Evolutionary conservation across 148 eudicot genomes (phyloP), one percentile per base, ranked within the genome.

Genomic region (Rhododendron simsii): DNA sequence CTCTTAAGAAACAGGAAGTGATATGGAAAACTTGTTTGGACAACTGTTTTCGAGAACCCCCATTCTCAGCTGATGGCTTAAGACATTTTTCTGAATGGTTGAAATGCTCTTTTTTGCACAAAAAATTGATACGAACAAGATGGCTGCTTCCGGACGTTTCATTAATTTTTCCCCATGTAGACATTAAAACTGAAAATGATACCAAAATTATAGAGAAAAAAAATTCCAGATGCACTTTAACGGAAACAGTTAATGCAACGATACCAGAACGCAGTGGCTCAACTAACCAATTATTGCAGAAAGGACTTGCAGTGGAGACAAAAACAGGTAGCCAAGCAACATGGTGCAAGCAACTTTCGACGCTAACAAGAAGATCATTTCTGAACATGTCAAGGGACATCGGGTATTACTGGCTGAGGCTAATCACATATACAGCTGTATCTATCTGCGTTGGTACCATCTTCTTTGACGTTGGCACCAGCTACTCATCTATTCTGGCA

Each of bases 371-470:
- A 83, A 88, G 98, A 90, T 96, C 99, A 20, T 92, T 92, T 35
- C 86, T 91, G 83, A 96, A 95, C 85, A 96, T 96, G 99, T 86
- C 91, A 18, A 85, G 98, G 86, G 98, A 96, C 53, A 78, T 93
- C 1, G 98, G 98, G 81, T 96, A 96, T 61, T 96, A 96, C 86
- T 96, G 98, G 99, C 69, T 91, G 30, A 91, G 99, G 5, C 81
- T 96, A 87, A 84, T 88, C 18, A 90, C 91, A 30, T 96, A 96
- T 73, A 86, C 90, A 14, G 79, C 89, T 2, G 93, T 96, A n/a
- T 88, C 98, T 21, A 16, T 95, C 39, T 92, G 94, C 55, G 96
- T 95, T 15, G 98, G 98, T 4, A 93, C 94, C 26, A 90, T 95
- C 85, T 96, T 88, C 86, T 96, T 78, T n/a, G 91, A 95, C 82